Conservation (phyloP, 2,329 filamentous ascomycete species). For the Hysterium pulicare region DNA sequence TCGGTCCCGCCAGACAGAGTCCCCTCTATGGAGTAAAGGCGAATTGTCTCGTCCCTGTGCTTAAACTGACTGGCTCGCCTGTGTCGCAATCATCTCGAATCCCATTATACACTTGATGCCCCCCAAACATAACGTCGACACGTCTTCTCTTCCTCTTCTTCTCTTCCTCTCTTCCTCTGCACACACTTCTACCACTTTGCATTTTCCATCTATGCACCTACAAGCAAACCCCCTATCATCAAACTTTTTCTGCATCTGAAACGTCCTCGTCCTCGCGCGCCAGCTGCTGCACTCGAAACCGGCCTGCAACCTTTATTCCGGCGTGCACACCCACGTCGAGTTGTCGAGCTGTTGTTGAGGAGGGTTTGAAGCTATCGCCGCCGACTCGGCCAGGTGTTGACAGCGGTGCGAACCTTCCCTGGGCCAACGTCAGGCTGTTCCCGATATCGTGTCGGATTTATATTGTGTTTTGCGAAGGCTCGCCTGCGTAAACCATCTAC, state of each 20-base stretch:
- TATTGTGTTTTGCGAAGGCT: no score
- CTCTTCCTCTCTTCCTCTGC: conserved; percentile 15
- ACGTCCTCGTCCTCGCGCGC: conserved; percentile 28
- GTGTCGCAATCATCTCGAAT: conserved; percentile 24
- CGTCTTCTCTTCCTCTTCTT: conserved; percentile 15
- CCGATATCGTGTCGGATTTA: no score
- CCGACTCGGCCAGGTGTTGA: conserved; percentile 8
- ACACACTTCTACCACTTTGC: neutral
- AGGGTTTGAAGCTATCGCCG: conserved; percentile 18
- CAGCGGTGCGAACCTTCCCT: neutral
- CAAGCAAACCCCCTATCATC: conserved; percentile 25
- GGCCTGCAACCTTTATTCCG: conserved; percentile 14
- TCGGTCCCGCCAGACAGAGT: conserved; percentile 14
- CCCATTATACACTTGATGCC: conserved; percentile 31
- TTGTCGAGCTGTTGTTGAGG: conserved; percentile 26
- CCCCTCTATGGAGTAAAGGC: conserved; percentile 26
- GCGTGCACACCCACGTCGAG: conserved; percentile 29
- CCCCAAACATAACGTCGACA: conserved; percentile 13
- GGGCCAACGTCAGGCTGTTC: neutral
- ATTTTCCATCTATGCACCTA: conserved; percentile 18
- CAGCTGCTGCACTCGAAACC: conserved; percentile 17
- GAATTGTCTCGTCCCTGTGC: conserved; percentile 28
- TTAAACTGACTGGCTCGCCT: conserved; percentile 24
- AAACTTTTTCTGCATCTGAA: conserved; percentile 18
- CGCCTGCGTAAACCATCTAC: no score